These are phyloP conservation scores for Bacidia gigantensis DNA, from an alignment of 495 filamentous ascomycete species.

Conservation along the genomic window DNA sequence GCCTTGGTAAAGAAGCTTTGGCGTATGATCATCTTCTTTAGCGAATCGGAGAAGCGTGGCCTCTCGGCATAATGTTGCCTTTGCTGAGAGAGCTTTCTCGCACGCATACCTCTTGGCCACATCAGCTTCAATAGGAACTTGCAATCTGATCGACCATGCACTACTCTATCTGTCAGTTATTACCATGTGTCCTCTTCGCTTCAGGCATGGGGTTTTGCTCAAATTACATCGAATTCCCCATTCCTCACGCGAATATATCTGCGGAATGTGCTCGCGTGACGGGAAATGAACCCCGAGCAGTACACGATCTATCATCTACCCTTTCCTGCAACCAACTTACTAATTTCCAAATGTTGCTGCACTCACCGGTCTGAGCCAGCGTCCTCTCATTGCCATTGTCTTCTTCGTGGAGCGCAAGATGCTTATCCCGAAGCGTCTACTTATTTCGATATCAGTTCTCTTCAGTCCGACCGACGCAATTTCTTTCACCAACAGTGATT, in stretches of 20 bases:
- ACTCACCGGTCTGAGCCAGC: not conserved
- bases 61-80: slow-evolving; percentile 56
- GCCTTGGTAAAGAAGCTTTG: slow-evolving; percentile 91
- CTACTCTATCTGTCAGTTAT: not conserved
- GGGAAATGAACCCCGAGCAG: not conserved
- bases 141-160: too few species aligned
- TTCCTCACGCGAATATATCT: not conserved
- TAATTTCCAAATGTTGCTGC: not conserved
- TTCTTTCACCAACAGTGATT: slow-evolving; percentile 12
- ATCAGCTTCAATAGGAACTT: slow-evolving; percentile 3
- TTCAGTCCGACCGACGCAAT: not conserved
- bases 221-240: not conserved
- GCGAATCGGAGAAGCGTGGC: slow-evolving; percentile 86
- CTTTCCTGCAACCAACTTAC: not conserved
- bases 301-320: not conserved
- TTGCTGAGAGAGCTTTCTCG: too few species aligned
- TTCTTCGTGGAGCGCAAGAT: not conserved
- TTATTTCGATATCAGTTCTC: not conserved
- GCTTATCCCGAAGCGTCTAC: not conserved
- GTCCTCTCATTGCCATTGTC: not conserved
- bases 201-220: not conserved
- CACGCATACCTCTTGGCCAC: not conserved
- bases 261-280: not conserved
- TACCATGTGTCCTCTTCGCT: not conserved
- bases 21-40: slow-evolving; percentile 98